Evolutionary conservation across 2,329 filamentous ascomycete species (phyloP).

Genomic region (Torrubiellomyces zombiae): DNA sequence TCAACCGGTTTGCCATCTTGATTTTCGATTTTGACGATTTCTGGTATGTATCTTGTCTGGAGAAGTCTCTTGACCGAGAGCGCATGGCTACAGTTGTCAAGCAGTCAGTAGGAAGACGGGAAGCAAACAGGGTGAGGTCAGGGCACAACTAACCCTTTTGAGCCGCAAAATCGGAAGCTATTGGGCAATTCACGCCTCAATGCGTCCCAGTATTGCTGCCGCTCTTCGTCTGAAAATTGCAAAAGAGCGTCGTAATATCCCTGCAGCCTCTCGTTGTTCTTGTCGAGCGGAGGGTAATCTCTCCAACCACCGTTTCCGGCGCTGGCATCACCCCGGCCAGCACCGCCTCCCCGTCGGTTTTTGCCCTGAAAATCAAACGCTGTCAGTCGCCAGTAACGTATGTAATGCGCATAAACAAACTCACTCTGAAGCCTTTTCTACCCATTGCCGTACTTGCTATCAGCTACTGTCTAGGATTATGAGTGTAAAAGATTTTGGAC

Average conservation of each 20-base stretch:
- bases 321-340: constrained; percentile 10
- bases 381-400: constrained; percentile 8
- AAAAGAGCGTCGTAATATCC: constrained; percentile 69
- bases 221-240: constrained; percentile 63
- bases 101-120: too few relatives aligned
- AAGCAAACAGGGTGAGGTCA: too few relatives aligned
- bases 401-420: constrained; percentile 2
- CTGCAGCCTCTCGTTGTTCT: constrained; percentile 73
- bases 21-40: constrained; percentile 71
- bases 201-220: constrained; percentile 66
- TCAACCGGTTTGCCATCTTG: constrained; percentile 70
- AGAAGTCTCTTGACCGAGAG: constrained; percentile 79
- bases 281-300: constrained; percentile 34
- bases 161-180: constrained; percentile 94
- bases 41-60: constrained; percentile 74
- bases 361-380: constrained; percentile 14
- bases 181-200: constrained; percentile 79
- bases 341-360: constrained; percentile 18
- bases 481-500: too few relatives aligned
- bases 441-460: constrained; percentile 20
- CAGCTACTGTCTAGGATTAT: too few relatives aligned
- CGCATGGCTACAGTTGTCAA: constrained; percentile 54
- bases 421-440: constrained; percentile 20
- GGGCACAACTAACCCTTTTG: constrained; percentile 60
- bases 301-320: constrained; percentile 12